Evolutionary conservation across 164 flowering plant genomes (phyloP).

Genomic region (Liriodendron chinense): DNA sequence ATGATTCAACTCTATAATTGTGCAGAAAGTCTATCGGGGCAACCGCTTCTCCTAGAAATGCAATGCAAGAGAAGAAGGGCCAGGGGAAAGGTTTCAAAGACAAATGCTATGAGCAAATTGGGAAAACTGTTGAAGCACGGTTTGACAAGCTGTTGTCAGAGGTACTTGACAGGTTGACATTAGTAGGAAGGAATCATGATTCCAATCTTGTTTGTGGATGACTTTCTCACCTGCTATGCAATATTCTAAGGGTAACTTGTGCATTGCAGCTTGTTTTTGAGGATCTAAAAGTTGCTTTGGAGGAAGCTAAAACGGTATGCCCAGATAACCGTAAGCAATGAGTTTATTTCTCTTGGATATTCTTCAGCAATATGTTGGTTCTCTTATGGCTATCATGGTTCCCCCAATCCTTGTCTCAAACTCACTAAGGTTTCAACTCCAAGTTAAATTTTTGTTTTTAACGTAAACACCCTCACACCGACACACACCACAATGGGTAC

Average conservation of each 20-base stretch:
- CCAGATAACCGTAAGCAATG: background rate
- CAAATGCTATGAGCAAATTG: conserved; percentile 92
- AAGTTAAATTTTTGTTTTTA: too few species aligned
- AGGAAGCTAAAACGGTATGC: conserved; percentile 84
- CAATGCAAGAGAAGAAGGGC: conserved; percentile 65
- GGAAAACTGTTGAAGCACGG: conserved; percentile 79
- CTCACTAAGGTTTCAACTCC: too few species aligned
- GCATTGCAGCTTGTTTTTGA: conserved; percentile 63
- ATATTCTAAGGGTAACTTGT: conserved; percentile 19
- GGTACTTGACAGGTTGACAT: conserved; percentile 31
- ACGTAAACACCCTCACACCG: too few species aligned
- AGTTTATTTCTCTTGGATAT: background rate
- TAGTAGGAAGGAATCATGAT: background rate
- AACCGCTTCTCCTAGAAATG: conserved; percentile 53
- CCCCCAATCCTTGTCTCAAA: too few species aligned
- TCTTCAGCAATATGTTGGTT: background rate
- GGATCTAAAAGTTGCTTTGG: conserved; percentile 88
- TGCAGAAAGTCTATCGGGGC: conserved; percentile 60
- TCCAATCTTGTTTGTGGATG: background rate
- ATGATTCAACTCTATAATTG: background rate
- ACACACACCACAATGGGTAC: too few species aligned
- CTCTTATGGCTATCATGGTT: too few species aligned
- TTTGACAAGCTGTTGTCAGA: conserved; percentile 74
- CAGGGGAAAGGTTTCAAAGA: conserved; percentile 97
- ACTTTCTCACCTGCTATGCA: background rate